phyloP scores from a whole-genome alignment of 2,329 filamentous ascomycete species.

The Penicillium crustosum region DNA sequence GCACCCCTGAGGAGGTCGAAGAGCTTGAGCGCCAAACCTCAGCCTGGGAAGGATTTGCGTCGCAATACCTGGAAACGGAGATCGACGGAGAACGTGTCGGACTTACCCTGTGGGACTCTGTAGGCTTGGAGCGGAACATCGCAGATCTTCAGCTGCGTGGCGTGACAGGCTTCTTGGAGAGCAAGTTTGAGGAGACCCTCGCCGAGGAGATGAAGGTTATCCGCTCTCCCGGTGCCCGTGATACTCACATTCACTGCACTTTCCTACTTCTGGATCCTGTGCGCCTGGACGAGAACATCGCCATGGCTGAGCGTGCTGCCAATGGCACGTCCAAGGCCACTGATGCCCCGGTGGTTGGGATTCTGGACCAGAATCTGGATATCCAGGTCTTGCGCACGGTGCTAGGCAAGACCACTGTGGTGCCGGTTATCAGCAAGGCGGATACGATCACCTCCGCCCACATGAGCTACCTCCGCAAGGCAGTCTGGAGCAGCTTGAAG shows the following conservation, averaged over 20 bases:
- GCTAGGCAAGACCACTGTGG: slow-evolving; percentile 90
- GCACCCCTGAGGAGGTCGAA: slow-evolving; percentile 57
- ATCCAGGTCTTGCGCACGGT: slow-evolving; percentile 84
- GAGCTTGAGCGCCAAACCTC: slow-evolving; percentile 57
- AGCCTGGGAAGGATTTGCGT: slow-evolving; percentile 67
- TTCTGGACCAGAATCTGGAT: slow-evolving; percentile 84
- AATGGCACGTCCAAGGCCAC: slow-evolving; percentile 54
- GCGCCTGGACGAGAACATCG: slow-evolving; percentile 79
- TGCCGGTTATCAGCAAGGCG: slow-evolving; percentile 93
- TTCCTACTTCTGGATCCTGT: slow-evolving; percentile 89
- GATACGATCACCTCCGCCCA: slow-evolving; percentile 95
- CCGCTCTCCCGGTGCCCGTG: slow-evolving; percentile 84
- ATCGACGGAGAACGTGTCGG: slow-evolving; percentile 90
- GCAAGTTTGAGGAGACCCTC: slow-evolving; percentile 98
- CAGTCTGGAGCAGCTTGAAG: slow-evolving; percentile 85
- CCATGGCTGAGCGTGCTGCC: slow-evolving; percentile 59
- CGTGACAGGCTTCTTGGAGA: slow-evolving; percentile 89
- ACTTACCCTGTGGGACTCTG: slow-evolving; percentile 93
- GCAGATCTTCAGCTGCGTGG: slow-evolving; percentile 92
- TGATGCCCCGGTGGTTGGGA: slow-evolving; percentile 55
- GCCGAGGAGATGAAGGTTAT: slow-evolving; percentile 97
- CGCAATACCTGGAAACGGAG: slow-evolving; percentile 90
- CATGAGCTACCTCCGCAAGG: slow-evolving; percentile 88
- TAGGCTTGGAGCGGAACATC: slow-evolving; percentile 89
- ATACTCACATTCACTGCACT: slow-evolving; percentile 95